Percentiles rank a stretch among this genome's conserved stretches.
phyloP scores from a whole-genome alignment of 768 basidiomycete species.

The Daedaleopsis nitida region DNA sequence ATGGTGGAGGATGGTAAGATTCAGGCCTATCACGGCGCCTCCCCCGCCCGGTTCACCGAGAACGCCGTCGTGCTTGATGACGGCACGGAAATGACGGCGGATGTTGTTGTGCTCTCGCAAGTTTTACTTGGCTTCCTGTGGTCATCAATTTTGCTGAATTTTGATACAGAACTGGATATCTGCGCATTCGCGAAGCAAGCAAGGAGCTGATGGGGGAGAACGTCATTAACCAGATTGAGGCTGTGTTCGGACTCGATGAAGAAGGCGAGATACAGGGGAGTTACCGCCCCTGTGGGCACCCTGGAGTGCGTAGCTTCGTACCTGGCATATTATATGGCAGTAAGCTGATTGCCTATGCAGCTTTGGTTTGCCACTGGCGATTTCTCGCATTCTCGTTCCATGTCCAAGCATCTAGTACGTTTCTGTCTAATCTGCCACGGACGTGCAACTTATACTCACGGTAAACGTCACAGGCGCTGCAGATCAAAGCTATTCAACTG shows the following conservation, averaged over 20 bases:
- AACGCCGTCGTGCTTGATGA: constrained; percentile 25
- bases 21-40: constrained; percentile 46
- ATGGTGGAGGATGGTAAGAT: constrained; percentile 51
- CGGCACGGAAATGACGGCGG: constrained; percentile 26
- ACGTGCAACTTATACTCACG: background rate
- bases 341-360: constrained; percentile 21
- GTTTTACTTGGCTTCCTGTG: constrained; percentile 5
- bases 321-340: background rate
- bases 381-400: constrained; percentile 34
- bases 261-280: constrained; percentile 42
- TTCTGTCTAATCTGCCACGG: too few relatives aligned
- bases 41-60: constrained; percentile 30
- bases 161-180: constrained; percentile 34
- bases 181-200: constrained; percentile 34
- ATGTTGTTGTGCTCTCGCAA: constrained; percentile 32
- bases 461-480: constrained; percentile 5
- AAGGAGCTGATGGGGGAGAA: constrained; percentile 38
- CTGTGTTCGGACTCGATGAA: constrained; percentile 42
- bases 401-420: constrained; percentile 41
- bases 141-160: background rate
- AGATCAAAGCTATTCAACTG: constrained; percentile 18
- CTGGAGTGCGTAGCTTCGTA: constrained; percentile 38
- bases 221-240: constrained; percentile 33
- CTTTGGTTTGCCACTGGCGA: constrained; percentile 45
- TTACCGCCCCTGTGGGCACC: constrained; percentile 45